A percentile compares a stretch with the other conserved stretches of the same genome.
phyloP scores from a whole-genome alignment of 2,329 filamentous ascomycete species.

The Tolypocladium inflatum region DNA sequence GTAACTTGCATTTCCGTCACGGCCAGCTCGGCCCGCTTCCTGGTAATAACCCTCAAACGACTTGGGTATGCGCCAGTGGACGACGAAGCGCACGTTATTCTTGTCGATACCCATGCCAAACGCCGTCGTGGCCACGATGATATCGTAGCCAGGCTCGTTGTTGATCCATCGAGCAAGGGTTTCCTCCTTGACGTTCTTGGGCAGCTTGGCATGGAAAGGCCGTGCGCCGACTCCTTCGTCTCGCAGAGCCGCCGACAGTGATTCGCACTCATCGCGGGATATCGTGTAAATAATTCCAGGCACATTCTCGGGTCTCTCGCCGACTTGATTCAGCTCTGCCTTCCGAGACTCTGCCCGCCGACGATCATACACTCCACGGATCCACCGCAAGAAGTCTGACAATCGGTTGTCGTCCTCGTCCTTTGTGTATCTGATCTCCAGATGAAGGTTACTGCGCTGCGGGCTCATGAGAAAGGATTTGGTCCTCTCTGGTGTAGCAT shows the following conservation, averaged over 20 bases:
- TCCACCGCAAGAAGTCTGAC: slow-evolving; percentile 66
- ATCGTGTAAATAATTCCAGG: slow-evolving; percentile 75
- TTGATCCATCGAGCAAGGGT: slow-evolving; percentile 63
- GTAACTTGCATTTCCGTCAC: slow-evolving; percentile 77
- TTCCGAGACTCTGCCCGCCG: slow-evolving; percentile 51
- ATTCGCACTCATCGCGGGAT: slow-evolving; percentile 65
- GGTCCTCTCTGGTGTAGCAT: slow-evolving; percentile 46
- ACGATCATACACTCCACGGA: slow-evolving; percentile 62
- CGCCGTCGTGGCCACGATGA: slow-evolving; percentile 90
- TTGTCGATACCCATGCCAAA: slow-evolving; percentile 99
- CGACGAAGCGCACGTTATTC: slow-evolving; percentile 85
- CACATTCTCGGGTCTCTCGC: slow-evolving; percentile 53
- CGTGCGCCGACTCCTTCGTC: slow-evolving; percentile 63
- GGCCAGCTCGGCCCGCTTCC: slow-evolving; percentile 83
- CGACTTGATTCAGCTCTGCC: slow-evolving; percentile 43
- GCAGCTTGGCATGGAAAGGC: slow-evolving; percentile 62
- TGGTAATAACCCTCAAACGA: slow-evolving; percentile 96
- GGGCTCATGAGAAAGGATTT: slow-evolving; percentile 77
- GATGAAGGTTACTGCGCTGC: slow-evolving; percentile 75
- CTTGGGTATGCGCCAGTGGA: slow-evolving; percentile 90
- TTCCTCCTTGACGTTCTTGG: slow-evolving; percentile 59
- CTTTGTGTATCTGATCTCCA: slow-evolving; percentile 76
- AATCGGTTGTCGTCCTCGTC: slow-evolving; percentile 67
- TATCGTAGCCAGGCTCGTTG: slow-evolving; percentile 69
- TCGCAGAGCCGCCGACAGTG: slow-evolving; percentile 55